Percentiles rank a stretch among this genome's conserved stretches.
Conservation (phyloP, 345 rosid species). For the Fremontodendron californicum region DNA sequence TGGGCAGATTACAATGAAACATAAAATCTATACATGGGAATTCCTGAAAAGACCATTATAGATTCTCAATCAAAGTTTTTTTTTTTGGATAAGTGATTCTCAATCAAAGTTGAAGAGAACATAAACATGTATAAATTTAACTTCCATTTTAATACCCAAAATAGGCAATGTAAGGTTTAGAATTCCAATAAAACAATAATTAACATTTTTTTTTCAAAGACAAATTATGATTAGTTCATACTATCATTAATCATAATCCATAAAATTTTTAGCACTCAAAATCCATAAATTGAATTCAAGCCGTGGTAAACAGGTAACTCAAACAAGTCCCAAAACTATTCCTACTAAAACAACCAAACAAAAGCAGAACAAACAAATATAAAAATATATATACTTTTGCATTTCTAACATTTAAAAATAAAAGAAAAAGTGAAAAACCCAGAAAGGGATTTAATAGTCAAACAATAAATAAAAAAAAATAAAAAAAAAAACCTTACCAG, state of each 20-base stretch:
- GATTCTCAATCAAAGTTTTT: not conserved
- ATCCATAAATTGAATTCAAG: not conserved
- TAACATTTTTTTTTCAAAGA: not conserved
- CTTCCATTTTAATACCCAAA: not conserved
- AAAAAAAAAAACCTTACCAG: slow-evolving; percentile 32
- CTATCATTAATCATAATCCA: not conserved
- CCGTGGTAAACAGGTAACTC: not conserved
- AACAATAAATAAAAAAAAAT: not conserved
- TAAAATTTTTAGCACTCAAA: not conserved
- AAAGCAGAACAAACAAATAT: not conserved
- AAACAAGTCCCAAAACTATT: not conserved
- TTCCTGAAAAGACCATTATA: not conserved
- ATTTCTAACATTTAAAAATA: not conserved
- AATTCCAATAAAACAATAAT: not conserved
- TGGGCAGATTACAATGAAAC: not conserved
- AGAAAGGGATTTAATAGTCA: not conserved
- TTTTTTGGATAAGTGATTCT: no score
- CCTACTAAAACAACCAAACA: not conserved
- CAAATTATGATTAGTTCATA: not conserved
- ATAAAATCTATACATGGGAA: not conserved
- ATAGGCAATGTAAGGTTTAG: not conserved
- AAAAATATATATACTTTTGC: not conserved
- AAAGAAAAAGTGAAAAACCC: not conserved
- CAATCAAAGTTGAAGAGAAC: no score
- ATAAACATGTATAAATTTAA: not conserved